Conservation (phyloP, 768 basidiomycete species). For the Mycena venus region DNA sequence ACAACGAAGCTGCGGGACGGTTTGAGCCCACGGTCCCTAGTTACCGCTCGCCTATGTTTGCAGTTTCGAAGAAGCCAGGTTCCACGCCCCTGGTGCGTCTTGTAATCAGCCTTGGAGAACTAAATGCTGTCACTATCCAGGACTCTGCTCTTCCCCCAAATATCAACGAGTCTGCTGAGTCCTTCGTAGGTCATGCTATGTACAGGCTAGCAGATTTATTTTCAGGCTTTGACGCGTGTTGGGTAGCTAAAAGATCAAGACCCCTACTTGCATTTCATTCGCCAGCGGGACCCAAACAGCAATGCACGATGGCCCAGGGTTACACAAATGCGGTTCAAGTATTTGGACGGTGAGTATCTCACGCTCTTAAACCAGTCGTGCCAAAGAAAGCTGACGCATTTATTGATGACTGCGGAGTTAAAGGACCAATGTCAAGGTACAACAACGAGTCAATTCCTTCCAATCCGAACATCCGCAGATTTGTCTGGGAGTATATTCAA, state of each 20-base stretch:
- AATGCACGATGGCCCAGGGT: conserved; percentile 20
- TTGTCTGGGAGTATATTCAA: conserved; percentile 42
- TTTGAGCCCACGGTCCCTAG: conserved; percentile 40
- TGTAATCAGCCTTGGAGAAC: conserved; percentile 46
- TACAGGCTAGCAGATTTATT: conserved; percentile 45
- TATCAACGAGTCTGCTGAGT: conserved; percentile 42
- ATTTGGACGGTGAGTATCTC: not conserved
- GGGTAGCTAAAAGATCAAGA: not conserved
- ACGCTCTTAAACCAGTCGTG: conserved; percentile 21
- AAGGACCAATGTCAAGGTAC: conserved; percentile 35
- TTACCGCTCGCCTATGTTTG: conserved; percentile 38
- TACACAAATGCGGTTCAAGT: conserved; percentile 9
- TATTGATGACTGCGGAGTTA: conserved; percentile 39
- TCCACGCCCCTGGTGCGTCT: conserved; percentile 38
- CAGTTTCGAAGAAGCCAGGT: conserved; percentile 43
- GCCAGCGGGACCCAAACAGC: conserved; percentile 20
- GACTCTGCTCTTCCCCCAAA: conserved; percentile 41
- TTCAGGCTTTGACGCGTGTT: conserved; percentile 46
- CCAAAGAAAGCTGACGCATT: conserved; percentile 26
- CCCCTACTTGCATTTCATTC: conserved; percentile 23
- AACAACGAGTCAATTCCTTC: conserved; percentile 22
- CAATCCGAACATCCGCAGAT: conserved; percentile 42
- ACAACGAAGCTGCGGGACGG: conserved; percentile 31
- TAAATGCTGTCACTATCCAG: conserved; percentile 49
- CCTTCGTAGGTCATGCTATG: conserved; percentile 36